Percentiles rank a stretch among this genome's conserved stretches.
These are phyloP conservation scores for Dalechampia spathulata DNA, from an alignment of 441 rosid genomes.

Conservation along the genomic window DNA sequence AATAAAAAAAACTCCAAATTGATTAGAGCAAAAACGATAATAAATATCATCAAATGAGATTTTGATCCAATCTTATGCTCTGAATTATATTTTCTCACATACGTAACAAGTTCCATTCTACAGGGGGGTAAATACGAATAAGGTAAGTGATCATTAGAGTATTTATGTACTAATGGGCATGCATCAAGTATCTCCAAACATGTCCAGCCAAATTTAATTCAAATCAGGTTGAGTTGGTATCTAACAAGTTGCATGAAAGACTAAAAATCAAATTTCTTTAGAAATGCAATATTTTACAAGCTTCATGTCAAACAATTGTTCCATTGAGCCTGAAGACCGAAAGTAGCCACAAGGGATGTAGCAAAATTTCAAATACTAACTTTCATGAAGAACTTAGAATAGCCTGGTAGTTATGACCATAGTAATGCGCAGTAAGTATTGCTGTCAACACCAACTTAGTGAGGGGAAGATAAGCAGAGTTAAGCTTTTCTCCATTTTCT, in stretches of 20 bases:
- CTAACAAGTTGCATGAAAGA: no score
- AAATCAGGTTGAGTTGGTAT: no score
- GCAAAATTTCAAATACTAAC: not conserved
- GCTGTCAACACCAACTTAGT: not conserved
- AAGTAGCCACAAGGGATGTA: not conserved
- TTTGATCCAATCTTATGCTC: not conserved
- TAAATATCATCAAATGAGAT: not conserved
- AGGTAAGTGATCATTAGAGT: no score
- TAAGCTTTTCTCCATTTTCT: not conserved
- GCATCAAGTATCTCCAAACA: not conserved
- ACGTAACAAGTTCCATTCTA: not conserved
- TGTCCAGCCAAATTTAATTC: constrained; percentile 1
- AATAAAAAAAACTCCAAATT: not conserved
- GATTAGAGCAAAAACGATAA: not conserved
- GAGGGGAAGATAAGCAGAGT: not conserved
- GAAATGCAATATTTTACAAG: not conserved
- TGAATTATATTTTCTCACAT: not conserved
- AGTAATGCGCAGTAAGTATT: not conserved
- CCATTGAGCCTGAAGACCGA: not conserved
- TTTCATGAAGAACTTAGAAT: not conserved
- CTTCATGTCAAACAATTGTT: not conserved
- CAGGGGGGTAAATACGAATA: no score
- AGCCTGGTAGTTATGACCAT: not conserved
- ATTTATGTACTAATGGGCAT: no score
- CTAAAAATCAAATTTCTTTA: not conserved